Evolutionary conservation across 192 early-diverging fungal species (phyloP).

Genomic region (Linnemannia schmuckeri): DNA sequence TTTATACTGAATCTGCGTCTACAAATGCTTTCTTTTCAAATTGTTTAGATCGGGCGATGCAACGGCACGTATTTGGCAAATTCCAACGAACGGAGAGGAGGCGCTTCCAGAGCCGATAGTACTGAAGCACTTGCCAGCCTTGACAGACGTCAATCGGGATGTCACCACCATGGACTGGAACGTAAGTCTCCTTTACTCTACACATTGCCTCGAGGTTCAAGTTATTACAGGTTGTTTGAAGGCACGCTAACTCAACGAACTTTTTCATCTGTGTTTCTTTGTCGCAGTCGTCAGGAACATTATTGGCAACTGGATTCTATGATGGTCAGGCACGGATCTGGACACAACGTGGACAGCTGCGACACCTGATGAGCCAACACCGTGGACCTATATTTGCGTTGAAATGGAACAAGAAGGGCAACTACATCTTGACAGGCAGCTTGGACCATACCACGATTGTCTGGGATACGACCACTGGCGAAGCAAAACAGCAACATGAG

Average conservation of each 20-base stretch:
- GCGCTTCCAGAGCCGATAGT: conserved; percentile 65
- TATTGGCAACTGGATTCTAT: conserved; percentile 89
- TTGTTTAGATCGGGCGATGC: conserved; percentile 80
- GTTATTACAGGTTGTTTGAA: not conserved
- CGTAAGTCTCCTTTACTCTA: conserved; percentile 41
- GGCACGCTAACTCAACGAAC: not conserved
- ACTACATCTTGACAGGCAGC: conserved; percentile 79
- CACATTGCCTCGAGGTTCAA: not conserved
- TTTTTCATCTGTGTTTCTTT: not conserved
- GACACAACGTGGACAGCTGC: conserved; percentile 69
- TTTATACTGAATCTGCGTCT: not conserved
- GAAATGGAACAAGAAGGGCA: conserved; percentile 88
- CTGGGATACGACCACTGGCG: conserved; percentile 86
- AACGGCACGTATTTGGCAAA: conserved; percentile 88
- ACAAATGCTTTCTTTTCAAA: not conserved
- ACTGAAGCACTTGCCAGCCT: conserved; percentile 66
- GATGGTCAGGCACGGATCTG: conserved; percentile 90
- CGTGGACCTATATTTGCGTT: conserved; percentile 85
- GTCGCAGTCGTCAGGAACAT: conserved; percentile 75
- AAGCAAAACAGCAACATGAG: conserved; percentile 80
- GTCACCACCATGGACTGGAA: conserved; percentile 92
- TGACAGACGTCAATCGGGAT: conserved; percentile 69
- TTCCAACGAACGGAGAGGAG: conserved; percentile 65
- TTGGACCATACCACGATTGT: conserved; percentile 86
- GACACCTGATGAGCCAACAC: conserved; percentile 68